phyloP scores from a whole-genome alignment of 345 rosid species.

The Euclidium syriacum region DNA sequence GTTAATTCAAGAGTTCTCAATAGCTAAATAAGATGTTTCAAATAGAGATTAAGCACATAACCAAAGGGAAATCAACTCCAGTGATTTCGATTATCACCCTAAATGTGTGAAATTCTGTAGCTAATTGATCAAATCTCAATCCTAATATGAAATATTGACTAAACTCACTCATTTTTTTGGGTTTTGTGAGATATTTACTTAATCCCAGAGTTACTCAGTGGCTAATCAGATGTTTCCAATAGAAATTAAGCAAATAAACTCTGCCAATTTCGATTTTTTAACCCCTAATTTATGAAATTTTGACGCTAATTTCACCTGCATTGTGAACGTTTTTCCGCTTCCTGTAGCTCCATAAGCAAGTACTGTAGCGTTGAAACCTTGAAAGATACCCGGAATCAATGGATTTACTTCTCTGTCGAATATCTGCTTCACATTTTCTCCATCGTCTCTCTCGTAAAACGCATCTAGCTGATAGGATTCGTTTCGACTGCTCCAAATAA shows the following conservation, averaged over 20 bases:
- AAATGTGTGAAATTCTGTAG: neutral
- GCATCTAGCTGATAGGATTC: conserved; percentile 79
- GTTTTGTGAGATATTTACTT: neutral
- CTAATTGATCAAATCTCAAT: neutral
- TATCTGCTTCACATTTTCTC: conserved; percentile 55
- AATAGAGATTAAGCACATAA: neutral
- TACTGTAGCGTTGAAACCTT: conserved; percentile 70
- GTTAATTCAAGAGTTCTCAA: too few relatives aligned
- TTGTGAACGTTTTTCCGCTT: conserved; percentile 87
- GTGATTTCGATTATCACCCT: neutral
- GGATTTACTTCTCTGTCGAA: conserved; percentile 68
- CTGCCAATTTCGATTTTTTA: neutral
- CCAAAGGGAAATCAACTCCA: too few relatives aligned
- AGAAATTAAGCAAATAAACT: neutral
- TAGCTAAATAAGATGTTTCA: too few relatives aligned
- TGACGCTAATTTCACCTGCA: conserved; percentile 60
- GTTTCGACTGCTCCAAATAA: conserved; percentile 45
- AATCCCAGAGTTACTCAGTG: too few relatives aligned
- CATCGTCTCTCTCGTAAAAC: conserved; percentile 61
- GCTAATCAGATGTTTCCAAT: too few relatives aligned
- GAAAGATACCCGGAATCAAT: conserved; percentile 56
- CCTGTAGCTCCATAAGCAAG: conserved; percentile 97
- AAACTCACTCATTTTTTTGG: neutral
- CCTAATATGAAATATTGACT: too few relatives aligned
- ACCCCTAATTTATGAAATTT: neutral